Percentiles rank a stretch among this genome's conserved stretches.
phyloP scores from a whole-genome alignment of 805 yeast genomes.

The Ascoidea rubescens region DNA sequence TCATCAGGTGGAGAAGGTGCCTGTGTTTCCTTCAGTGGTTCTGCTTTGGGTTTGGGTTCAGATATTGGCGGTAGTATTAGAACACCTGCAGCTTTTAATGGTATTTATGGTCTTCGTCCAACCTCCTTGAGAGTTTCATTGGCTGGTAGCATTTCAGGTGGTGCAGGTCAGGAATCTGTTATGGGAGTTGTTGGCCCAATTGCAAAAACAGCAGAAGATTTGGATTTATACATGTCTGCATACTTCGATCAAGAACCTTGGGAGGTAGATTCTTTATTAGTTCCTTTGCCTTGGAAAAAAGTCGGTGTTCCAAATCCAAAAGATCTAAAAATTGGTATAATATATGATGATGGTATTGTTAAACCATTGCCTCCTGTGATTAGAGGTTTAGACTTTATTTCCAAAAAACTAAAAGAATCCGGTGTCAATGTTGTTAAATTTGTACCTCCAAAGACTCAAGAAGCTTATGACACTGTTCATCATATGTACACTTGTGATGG shows the following conservation, averaged over 20 bases:
- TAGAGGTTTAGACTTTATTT: constrained; percentile 25
- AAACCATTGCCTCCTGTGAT: constrained; percentile 43
- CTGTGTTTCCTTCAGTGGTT: constrained; percentile 40
- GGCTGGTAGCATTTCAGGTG: constrained; percentile 14
- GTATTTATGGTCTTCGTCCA: constrained; percentile 51
- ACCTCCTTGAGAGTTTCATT: constrained; percentile 37
- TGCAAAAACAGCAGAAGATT: constrained; percentile 17
- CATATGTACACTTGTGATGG: constrained; percentile 23
- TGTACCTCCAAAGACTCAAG: constrained; percentile 20
- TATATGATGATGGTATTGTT: constrained; percentile 28
- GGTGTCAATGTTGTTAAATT: constrained; percentile 31
- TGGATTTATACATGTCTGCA: constrained; percentile 20
- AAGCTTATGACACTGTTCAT: constrained; percentile 15
- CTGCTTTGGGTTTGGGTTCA: constrained; percentile 52
- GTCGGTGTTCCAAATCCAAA: constrained; percentile 12
- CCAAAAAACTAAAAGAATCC: constrained; percentile 14
- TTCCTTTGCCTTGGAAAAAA: constrained; percentile 37
- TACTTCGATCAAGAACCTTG: constrained; percentile 30
- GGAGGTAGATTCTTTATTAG: constrained; percentile 32
- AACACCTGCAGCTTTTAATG: constrained; percentile 53
- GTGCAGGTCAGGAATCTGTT: constrained; percentile 19
- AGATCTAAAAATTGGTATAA: constrained; percentile 31
- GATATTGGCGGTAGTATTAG: constrained; percentile 66
- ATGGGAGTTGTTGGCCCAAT: constrained; percentile 24
- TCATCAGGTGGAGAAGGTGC: constrained; percentile 67